phyloP scores from a whole-genome alignment of 169 alveolate genomes.

The Plasmodium coatneyi region DNA sequence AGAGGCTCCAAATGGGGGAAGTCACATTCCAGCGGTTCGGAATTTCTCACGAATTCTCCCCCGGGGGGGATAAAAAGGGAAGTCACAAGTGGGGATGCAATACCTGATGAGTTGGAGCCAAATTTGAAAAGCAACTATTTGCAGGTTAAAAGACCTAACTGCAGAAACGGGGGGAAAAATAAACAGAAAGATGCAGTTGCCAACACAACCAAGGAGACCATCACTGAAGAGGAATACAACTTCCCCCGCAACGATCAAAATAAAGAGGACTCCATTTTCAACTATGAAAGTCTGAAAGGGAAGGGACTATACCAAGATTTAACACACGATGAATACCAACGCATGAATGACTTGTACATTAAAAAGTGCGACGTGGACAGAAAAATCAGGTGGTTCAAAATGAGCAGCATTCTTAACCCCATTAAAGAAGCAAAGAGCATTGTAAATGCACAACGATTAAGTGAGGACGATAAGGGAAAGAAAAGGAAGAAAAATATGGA shows the following conservation, averaged over 20 bases:
- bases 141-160: not conserved
- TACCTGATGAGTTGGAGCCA: not conserved
- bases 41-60: not conserved
- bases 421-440: slow-evolving; percentile 80
- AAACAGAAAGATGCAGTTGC: not conserved
- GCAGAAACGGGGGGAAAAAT: not conserved
- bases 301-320: slow-evolving; percentile 77
- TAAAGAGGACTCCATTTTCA: slow-evolving; percentile 3
- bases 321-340: slow-evolving; percentile 82
- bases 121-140: not conserved
- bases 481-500: not conserved
- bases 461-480: slow-evolving; percentile 29
- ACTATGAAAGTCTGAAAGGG: slow-evolving; percentile 74
- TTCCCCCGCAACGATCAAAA: slow-evolving; percentile 5
- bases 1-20: not conserved
- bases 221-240: slow-evolving; percentile 48
- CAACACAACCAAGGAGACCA: not conserved
- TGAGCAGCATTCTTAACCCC: slow-evolving; percentile 80
- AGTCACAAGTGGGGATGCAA: not conserved
- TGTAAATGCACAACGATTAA: slow-evolving; percentile 50
- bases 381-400: slow-evolving; percentile 72
- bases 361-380: slow-evolving; percentile 78
- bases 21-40: not conserved
- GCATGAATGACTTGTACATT: slow-evolving; percentile 78
- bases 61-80: not conserved